These are phyloP conservation scores for Aureobasidium sp. DNA, from an alignment of 2,329 filamentous ascomycete genomes.

Conservation along the genomic window DNA sequence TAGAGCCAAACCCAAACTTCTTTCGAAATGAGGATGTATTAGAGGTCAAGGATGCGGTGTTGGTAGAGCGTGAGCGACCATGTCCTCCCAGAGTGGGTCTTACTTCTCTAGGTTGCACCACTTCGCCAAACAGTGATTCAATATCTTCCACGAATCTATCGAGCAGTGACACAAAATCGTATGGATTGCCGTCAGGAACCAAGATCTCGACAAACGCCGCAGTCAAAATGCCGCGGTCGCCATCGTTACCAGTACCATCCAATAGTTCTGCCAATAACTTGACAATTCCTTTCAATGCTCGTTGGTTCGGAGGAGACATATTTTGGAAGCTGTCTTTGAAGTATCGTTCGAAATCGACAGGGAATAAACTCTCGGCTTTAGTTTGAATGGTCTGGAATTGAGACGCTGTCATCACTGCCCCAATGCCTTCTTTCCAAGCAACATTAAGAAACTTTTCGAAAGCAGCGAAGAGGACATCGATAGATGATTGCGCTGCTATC, in stretches of 20 bases:
- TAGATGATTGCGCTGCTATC: conserved; percentile 63
- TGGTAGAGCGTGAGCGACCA: conserved; percentile 53
- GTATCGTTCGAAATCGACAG: conserved; percentile 61
- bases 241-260: conserved; percentile 84
- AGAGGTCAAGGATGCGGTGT: conserved; percentile 70
- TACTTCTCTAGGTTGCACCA: conserved; percentile 20
- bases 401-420: conserved; percentile 67
- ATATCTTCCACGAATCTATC: conserved; percentile 87
- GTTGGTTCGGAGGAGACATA: conserved; percentile 54
- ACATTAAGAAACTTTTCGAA: conserved; percentile 90
- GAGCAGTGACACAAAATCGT: conserved; percentile 79
- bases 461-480: conserved; percentile 81
- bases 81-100: conserved; percentile 19
- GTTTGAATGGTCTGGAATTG: conserved; percentile 69
- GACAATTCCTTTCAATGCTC: conserved; percentile 76
- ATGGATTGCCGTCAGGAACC: conserved; percentile 67
- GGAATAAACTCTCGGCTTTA: conserved; percentile 54
- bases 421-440: conserved; percentile 85
- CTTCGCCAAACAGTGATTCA: conserved; percentile 76
- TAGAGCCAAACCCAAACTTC: conserved; percentile 74
- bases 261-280: conserved; percentile 81
- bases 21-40: conserved; percentile 80
- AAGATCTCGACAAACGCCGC: conserved; percentile 83
- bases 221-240: conserved; percentile 80
- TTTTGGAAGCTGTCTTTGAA: conserved; percentile 48